Evolutionary conservation across 2,329 filamentous ascomycete species (phyloP), one percentile per base, ranked within the genome.

Genomic region (Thielaviopsis populi): DNA sequence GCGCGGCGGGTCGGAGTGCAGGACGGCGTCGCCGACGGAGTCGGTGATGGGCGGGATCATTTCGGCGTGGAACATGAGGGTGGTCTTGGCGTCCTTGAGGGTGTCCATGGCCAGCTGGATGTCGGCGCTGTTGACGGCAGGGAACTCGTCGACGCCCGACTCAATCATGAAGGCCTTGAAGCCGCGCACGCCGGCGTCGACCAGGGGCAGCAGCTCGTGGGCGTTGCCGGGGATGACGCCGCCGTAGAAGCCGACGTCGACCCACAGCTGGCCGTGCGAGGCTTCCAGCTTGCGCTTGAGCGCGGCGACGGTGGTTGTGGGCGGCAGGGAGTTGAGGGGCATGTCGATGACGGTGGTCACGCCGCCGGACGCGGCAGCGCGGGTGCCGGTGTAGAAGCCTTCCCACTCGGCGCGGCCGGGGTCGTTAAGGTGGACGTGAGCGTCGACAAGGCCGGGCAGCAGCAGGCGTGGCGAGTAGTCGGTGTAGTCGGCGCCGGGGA

Each of bases 151-250:
- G 54, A 96, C 92, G 70, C 94, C 94, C 70, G 90, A 96, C 73
- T 97, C 91, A 72, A 97, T 97, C 69, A 99, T 75, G 74, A 99
- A 99, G 0, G 92, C 92, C 76, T 99, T 99, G 80, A 99, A 97
- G 13, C 94, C 94, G 68, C 91, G 81, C 11, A 97, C 92, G 63
- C 94, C 94, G 48, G 84, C 87, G 64, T 89, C 81, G 0, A 97
- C 88, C 3, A 99, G 79, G 0, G 85, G 86, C 69, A 89, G 83
- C 63, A 99, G 76, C 70, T 97, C 85, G 11, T 81, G 74, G 2
- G 85, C 82, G 71, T 99, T 99, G 1, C 92, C 94, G 2, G 94
- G 94, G 59, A 99, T 85, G 46, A 97, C 84, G 40, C 94, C 94
- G 30, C 94, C 94, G 72, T 97, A 97, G 75, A 99, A 97, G 37